Conservation (phyloP, 345 rosid genomes). For the Firmiana major region DNA sequence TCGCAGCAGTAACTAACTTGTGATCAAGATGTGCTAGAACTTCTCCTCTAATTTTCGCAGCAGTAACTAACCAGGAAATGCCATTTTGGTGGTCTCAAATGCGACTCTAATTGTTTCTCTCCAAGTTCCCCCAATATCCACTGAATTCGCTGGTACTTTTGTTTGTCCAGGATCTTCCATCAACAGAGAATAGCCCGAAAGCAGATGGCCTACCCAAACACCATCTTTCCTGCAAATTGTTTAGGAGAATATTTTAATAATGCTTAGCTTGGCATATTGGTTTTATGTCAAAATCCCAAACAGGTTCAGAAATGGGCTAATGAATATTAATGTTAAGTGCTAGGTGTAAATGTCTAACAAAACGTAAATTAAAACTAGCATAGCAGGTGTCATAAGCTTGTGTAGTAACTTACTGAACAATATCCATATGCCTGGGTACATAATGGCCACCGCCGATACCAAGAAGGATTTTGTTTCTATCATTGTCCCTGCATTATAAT, state of each 20-base stretch:
- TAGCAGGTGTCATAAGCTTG: background rate
- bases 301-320: background rate
- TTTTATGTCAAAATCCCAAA: background rate
- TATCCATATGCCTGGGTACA: conserved; percentile 44
- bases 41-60: too few relatives aligned
- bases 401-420: conserved; percentile 27
- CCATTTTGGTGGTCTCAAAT: conserved; percentile 35
- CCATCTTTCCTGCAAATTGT: conserved; percentile 30
- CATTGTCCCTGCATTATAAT: conserved; percentile 13
- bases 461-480: conserved; percentile 30
- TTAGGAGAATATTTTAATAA: background rate
- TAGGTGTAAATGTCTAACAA: background rate
- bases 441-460: conserved; percentile 51
- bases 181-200: conserved; percentile 39
- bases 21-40: too few relatives aligned
- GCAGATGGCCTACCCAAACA: conserved; percentile 40
- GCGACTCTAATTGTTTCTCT: conserved; percentile 38
- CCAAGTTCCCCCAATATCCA: conserved; percentile 35
- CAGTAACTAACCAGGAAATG: conserved; percentile 35
- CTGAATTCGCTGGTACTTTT: conserved; percentile 12
- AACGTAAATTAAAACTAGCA: background rate
- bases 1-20: conserved; percentile 18
- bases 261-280: background rate
- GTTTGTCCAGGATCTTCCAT: conserved; percentile 36
- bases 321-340: background rate